Evolutionary conservation across 208 protist genomes (phyloP).

Genomic region (Leishmania turanica): DNA sequence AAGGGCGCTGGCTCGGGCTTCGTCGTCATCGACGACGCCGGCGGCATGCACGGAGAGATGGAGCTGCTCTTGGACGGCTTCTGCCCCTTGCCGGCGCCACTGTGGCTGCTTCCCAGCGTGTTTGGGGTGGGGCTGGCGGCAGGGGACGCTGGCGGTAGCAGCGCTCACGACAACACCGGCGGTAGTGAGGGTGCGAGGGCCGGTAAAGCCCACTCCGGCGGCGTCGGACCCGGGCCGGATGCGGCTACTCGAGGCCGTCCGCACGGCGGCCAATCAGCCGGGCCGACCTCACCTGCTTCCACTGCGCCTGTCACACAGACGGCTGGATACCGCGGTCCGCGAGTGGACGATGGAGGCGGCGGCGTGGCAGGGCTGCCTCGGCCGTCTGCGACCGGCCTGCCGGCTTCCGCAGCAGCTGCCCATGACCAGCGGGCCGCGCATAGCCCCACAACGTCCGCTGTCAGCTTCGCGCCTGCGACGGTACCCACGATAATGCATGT

Average conservation of each 20-base stretch:
- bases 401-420: neutral
- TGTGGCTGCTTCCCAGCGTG: slow-evolving; percentile 38
- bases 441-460: neutral
- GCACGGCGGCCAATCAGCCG: neutral
- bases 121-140: slow-evolving; percentile 12
- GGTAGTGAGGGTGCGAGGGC: neutral
- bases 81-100: slow-evolving; percentile 39
- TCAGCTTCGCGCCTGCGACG: neutral
- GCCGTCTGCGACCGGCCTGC: neutral
- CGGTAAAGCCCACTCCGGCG: neutral
- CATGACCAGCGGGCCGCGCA: neutral
- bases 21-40: slow-evolving; percentile 1
- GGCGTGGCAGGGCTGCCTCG: slow-evolving; percentile 1
- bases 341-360: neutral
- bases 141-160: neutral
- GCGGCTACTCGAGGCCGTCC: slow-evolving; percentile 3
- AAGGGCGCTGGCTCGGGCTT: neutral
- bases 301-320: neutral
- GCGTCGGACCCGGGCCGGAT: neutral
- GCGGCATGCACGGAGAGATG: slow-evolving; percentile 19
- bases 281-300: neutral
- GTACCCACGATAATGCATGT: slow-evolving; percentile 25
- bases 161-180: neutral
- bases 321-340: neutral
- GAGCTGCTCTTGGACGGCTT: slow-evolving; percentile 29